Evolutionary conservation across 1,139 yeast genomes (phyloP).

Genomic region (Yamadazyma songkhlaensis): DNA sequence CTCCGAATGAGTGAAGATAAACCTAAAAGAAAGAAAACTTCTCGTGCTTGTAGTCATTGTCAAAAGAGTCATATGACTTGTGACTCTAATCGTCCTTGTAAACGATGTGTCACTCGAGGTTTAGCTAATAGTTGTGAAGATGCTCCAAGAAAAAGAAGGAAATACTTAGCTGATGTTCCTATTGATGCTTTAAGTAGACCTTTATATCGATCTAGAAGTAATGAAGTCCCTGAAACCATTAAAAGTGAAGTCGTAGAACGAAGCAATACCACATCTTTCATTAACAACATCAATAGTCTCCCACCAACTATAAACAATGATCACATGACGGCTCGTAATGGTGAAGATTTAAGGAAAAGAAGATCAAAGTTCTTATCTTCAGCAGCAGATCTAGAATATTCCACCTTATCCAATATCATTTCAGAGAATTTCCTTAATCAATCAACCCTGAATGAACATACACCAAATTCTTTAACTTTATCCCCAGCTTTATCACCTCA

Average conservation of each 20-base stretch:
- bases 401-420: constrained; percentile 71
- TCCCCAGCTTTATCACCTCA: constrained; percentile 43
- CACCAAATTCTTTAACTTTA: constrained; percentile 35
- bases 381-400: constrained; percentile 79
- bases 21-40: constrained; percentile 54
- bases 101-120: constrained; percentile 70
- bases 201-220: constrained; percentile 5
- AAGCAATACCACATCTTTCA: constrained; percentile 6
- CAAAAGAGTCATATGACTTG: constrained; percentile 87
- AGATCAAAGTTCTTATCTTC: constrained; percentile 57
- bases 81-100: constrained; percentile 78
- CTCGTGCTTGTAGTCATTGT: constrained; percentile 84
- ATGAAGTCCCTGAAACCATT: constrained; percentile 1
- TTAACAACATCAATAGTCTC: background rate
- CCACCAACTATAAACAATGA: background rate
- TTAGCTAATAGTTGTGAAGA: constrained; percentile 75
- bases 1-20: constrained; percentile 4
- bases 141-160: constrained; percentile 85
- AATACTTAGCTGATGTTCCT: constrained; percentile 66
- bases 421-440: constrained; percentile 43
- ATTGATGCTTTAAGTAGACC: constrained; percentile 8
- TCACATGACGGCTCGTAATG: background rate
- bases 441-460: constrained; percentile 38
- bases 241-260: constrained; percentile 3
- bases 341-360: constrained; percentile 9